These are phyloP conservation scores for Vicia villosa DNA, from an alignment of 306 rosid species.

Conservation along the genomic window DNA sequence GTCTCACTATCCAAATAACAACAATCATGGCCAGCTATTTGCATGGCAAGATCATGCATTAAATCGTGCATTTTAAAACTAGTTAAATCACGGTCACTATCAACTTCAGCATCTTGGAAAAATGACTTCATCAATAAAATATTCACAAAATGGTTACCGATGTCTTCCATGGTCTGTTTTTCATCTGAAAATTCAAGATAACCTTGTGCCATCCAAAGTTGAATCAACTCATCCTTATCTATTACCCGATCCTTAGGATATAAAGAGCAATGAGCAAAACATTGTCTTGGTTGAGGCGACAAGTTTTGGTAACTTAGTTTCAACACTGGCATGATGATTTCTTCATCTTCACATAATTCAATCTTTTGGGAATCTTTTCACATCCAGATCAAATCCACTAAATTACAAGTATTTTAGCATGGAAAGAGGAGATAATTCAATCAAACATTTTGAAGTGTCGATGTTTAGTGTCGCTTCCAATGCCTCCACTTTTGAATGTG, in stretches of 20 bases:
- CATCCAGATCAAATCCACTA: too few species aligned
- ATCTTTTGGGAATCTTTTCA: too few species aligned
- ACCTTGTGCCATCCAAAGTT: conserved; percentile 1
- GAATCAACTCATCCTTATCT: background rate
- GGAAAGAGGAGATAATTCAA: too few species aligned
- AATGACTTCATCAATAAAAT: background rate
- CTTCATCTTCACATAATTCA: background rate
- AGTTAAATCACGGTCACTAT: rapidly evolving
- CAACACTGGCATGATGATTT: background rate
- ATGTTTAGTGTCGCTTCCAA: too few species aligned
- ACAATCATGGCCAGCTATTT: background rate
- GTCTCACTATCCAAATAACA: background rate
- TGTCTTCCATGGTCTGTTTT: background rate
- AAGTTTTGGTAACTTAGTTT: background rate
- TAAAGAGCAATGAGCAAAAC: background rate
- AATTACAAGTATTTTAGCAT: too few species aligned
- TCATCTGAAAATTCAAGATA: background rate
- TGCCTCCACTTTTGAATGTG: too few species aligned
- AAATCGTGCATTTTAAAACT: conserved; percentile 1
- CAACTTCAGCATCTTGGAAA: background rate
- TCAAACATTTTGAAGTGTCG: too few species aligned
- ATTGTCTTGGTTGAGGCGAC: background rate
- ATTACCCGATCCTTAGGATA: background rate
- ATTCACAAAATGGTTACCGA: background rate
- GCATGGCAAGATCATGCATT: background rate